Conservation (phyloP, 805 yeast genomes). For the Lipomyces starkeyi region DNA sequence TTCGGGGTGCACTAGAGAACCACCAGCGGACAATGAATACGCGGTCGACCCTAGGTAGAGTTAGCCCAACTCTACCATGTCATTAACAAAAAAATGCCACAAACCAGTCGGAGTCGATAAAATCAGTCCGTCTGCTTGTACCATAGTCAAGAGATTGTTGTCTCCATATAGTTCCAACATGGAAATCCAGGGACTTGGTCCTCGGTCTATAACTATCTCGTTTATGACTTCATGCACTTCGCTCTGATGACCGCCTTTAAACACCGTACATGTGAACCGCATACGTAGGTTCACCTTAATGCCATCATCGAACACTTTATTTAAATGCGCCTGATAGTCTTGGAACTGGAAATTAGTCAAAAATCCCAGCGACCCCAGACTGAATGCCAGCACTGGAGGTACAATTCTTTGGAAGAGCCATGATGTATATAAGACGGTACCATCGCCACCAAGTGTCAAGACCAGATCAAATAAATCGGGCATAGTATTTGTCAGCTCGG, state of each 20-base stretch:
- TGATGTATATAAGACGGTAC: constrained; percentile 89
- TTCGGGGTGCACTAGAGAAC: constrained; percentile 91
- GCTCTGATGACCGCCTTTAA: constrained; percentile 49
- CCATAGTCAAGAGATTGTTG: constrained; percentile 80
- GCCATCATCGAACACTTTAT: constrained; percentile 67
- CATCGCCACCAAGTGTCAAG: constrained; percentile 94
- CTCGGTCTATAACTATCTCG: constrained; percentile 89
- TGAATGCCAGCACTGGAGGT: constrained; percentile 77
- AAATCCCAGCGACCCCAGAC: constrained; percentile 91
- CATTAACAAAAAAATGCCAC: neutral
- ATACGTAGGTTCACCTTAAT: constrained; percentile 80
- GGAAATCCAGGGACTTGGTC: constrained; percentile 91
- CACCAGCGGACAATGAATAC: constrained; percentile 92
- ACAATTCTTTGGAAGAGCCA: constrained; percentile 77
- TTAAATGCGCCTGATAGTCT: constrained; percentile 65
- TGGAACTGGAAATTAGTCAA: constrained; percentile 76
- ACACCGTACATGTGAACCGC: constrained; percentile 84
- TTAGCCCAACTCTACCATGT: neutral
- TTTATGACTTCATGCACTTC: constrained; percentile 70
- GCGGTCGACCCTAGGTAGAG: constrained; percentile 81
- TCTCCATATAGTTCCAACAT: constrained; percentile 90
- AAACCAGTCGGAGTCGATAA: constrained; percentile 81
- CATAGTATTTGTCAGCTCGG: constrained; percentile 54
- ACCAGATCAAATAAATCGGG: constrained; percentile 65
- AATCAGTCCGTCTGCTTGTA: constrained; percentile 93